phyloP scores from a whole-genome alignment of 148 eudicot genomes.

The Chenopodium suecicum region DNA sequence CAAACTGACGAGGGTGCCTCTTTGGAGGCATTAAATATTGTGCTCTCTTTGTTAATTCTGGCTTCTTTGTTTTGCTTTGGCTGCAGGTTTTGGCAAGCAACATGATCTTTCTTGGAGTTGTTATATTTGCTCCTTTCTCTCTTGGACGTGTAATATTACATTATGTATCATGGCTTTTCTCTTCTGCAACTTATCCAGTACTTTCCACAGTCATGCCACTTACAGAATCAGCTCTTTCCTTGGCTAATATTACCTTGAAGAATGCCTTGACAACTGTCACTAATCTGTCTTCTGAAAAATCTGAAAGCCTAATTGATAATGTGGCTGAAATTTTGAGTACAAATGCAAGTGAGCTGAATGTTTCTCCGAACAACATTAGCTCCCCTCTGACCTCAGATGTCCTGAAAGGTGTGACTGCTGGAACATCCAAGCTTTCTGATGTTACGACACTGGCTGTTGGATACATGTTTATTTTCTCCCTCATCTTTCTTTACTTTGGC shows the following conservation, averaged over 20 bases:
- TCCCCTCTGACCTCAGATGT: constrained; percentile 52
- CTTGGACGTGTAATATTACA: constrained; percentile 82
- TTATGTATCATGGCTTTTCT: constrained; percentile 68
- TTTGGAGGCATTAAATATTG: background rate
- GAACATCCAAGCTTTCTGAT: constrained; percentile 85
- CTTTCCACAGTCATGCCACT: constrained; percentile 72
- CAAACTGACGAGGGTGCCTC: background rate
- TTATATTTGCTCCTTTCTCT: constrained; percentile 85
- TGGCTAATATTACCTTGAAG: constrained; percentile 83
- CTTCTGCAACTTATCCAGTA: constrained; percentile 63
- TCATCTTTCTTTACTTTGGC: constrained; percentile 78
- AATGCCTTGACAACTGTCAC: constrained; percentile 73
- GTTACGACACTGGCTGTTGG: constrained; percentile 95
- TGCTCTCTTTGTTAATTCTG: background rate
- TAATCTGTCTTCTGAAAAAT: constrained; percentile 62
- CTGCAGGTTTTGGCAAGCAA: constrained; percentile 99
- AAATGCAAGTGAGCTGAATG: constrained; percentile 59
- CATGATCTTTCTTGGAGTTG: constrained; percentile 91
- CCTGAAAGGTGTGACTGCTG: constrained; percentile 57
- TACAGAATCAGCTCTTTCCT: constrained; percentile 72
- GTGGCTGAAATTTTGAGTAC: constrained; percentile 54
- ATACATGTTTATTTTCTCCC: constrained; percentile 77
- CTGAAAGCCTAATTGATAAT: constrained; percentile 50
- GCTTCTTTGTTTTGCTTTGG: constrained; percentile 17
- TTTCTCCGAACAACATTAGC: constrained; percentile 49